Percentiles rank a stretch among this genome's conserved stretches.
Conservation (phyloP, 2,329 filamentous ascomycete species). For the Neoarthrinium moseri region DNA sequence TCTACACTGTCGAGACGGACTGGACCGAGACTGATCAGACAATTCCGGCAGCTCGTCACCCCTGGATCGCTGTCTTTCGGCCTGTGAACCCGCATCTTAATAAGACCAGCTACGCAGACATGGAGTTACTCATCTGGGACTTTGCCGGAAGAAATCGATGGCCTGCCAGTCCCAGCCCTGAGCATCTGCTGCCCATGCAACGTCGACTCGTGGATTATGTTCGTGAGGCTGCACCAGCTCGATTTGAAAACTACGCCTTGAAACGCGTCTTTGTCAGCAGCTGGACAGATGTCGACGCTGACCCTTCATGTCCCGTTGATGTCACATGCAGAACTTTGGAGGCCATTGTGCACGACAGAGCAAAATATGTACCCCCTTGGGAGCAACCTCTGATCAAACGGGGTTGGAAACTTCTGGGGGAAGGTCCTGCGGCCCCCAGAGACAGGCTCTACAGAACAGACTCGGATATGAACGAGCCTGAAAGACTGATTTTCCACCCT, state of each 20-base stretch:
- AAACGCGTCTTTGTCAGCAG: conserved; percentile 44
- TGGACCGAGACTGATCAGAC: conserved; percentile 28
- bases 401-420: conserved; percentile 38
- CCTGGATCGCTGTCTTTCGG: conserved; percentile 52
- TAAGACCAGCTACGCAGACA: conserved; percentile 21
- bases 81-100: conserved; percentile 35
- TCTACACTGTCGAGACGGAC: conserved; percentile 45
- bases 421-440: conserved; percentile 9
- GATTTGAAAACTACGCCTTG: conserved; percentile 33
- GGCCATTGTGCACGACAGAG: conserved; percentile 29
- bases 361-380: conserved; percentile 33
- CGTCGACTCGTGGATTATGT: conserved; percentile 39
- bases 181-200: conserved; percentile 42
- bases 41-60: conserved; percentile 32
- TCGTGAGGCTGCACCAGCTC: conserved; percentile 22
- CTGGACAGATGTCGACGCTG: conserved; percentile 21
- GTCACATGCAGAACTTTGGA: conserved; percentile 37
- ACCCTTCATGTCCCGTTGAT: conserved; percentile 37
- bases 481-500: conserved; percentile 46
- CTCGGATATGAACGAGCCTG: conserved; percentile 15
- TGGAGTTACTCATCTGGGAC: conserved; percentile 59
- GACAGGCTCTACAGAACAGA: conserved; percentile 15
- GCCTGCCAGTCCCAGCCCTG: conserved; percentile 7
- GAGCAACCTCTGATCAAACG: conserved; percentile 22
- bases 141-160: conserved; percentile 26